These are phyloP conservation scores for Fereydounia khargensis DNA, from an alignment of 1,284 basidiomycete species.

Conservation along the genomic window DNA sequence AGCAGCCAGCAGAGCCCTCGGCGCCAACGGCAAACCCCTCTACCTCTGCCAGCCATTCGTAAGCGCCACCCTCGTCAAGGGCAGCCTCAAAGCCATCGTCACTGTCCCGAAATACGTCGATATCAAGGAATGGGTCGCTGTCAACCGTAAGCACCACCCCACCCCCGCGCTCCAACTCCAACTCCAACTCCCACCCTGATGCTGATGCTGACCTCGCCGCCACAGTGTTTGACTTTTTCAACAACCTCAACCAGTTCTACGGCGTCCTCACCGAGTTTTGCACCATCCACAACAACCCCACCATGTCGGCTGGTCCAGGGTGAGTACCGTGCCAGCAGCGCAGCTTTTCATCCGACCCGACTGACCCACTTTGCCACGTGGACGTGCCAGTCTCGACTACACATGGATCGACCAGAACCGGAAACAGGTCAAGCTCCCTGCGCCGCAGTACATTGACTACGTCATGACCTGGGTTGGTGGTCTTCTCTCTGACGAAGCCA, in stretches of 20 bases:
- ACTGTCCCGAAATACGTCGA: slow-evolving; percentile 79
- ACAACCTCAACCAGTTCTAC: slow-evolving; percentile 95
- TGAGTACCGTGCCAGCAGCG: slow-evolving; percentile 56
- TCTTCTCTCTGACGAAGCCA: slow-evolving; percentile 82
- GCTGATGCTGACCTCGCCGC: background rate
- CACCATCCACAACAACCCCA: slow-evolving; percentile 81
- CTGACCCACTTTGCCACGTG: background rate
- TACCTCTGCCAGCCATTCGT: slow-evolving; percentile 68
- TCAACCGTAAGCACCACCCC: slow-evolving; percentile 73
- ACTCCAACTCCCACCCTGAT: background rate
- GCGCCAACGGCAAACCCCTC: slow-evolving; percentile 42
- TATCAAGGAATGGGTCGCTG: slow-evolving; percentile 84
- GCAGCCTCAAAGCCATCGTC: slow-evolving; percentile 97
- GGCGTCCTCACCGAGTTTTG: slow-evolving; percentile 92
- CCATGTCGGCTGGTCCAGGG: slow-evolving; percentile 88
- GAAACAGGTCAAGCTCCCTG: slow-evolving; percentile 86
- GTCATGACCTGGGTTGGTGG: slow-evolving; percentile 99
- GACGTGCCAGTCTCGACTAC: slow-evolving; percentile 87
- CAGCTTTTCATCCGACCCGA: background rate
- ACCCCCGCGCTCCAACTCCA: slow-evolving; percentile 70
- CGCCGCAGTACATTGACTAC: slow-evolving; percentile 96
- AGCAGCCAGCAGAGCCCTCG: slow-evolving; percentile 2
- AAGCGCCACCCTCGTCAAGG: slow-evolving; percentile 93
- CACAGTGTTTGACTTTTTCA: slow-evolving; percentile 65
- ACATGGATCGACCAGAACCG: slow-evolving; percentile 87